phyloP scores from a whole-genome alignment of 768 basidiomycete genomes.

The Megacollybia marginata region DNA sequence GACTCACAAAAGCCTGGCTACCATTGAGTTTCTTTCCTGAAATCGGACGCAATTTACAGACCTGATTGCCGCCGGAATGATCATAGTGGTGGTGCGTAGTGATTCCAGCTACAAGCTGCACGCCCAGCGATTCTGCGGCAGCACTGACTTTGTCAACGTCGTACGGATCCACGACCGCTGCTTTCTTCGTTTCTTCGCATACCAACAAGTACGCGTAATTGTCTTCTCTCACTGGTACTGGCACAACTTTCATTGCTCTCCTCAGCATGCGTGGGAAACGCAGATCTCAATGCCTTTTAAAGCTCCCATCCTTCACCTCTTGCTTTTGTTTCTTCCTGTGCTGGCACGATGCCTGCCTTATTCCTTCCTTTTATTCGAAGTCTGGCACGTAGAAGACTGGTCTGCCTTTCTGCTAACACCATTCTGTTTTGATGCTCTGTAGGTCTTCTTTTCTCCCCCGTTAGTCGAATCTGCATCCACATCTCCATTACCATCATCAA shows the following conservation, averaged over 20 bases:
- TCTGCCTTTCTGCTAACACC: no score
- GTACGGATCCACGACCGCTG: constrained; percentile 77
- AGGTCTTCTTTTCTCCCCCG: no score
- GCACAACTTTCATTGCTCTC: constrained; percentile 60
- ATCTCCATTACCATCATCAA: no score
- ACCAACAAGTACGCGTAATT: constrained; percentile 84
- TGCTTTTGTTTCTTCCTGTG: not conserved
- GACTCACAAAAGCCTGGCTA: constrained; percentile 46
- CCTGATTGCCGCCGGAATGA: constrained; percentile 84
- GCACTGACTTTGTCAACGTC: constrained; percentile 64
- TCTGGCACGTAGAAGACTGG: no score
- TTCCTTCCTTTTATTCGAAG: no score
- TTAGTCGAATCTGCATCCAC: no score
- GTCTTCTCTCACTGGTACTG: constrained; percentile 73
- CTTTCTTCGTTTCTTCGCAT: constrained; percentile 57
- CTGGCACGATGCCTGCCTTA: no score
- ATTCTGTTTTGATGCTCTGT: no score
- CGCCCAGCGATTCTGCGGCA: constrained; percentile 53
- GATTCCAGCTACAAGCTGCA: constrained; percentile 63
- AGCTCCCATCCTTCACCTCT: not conserved
- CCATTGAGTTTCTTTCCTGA: not conserved
- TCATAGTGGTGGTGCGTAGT: constrained; percentile 94
- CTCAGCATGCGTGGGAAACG: no score
- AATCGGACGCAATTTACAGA: constrained; percentile 17
- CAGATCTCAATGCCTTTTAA: no score